Conservation (phyloP, 2,329 filamentous ascomycete genomes). For the Sporothrix brunneoviolacea region DNA sequence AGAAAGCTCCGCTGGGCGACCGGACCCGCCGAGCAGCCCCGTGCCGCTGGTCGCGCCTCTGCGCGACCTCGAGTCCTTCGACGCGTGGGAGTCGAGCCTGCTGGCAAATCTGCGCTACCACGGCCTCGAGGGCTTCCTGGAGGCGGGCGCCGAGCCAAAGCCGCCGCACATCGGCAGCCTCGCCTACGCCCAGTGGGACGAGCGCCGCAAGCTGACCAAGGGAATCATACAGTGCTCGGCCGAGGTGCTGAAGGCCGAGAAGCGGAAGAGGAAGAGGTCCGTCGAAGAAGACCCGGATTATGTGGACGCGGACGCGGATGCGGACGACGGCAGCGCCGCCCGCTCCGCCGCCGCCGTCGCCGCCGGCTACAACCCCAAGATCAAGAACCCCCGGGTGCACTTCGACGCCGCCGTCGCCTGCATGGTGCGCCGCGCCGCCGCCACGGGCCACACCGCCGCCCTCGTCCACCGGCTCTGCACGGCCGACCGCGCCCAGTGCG, state of each 20-base stretch:
- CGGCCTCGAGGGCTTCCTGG: slow-evolving; percentile 11
- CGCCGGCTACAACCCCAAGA: slow-evolving; percentile 1
- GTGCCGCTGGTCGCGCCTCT: slow-evolving; percentile 8
- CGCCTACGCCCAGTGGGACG: slow-evolving; percentile 11
- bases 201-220: slow-evolving; percentile 15
- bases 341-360: neutral
- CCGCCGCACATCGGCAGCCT: slow-evolving; percentile 3
- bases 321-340: neutral
- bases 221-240: slow-evolving; percentile 13
- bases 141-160: neutral
- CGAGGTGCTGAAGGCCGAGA: neutral
- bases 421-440: slow-evolving; percentile 12
- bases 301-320: too few relatives aligned
- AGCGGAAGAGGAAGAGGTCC: neutral
- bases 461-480: slow-evolving; percentile 13
- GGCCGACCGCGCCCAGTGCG: slow-evolving; percentile 10
- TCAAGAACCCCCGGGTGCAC: slow-evolving; percentile 11
- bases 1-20: neutral
- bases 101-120: slow-evolving; percentile 7
- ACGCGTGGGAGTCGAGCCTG: slow-evolving; percentile 12
- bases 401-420: slow-evolving; percentile 11
- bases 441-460: slow-evolving; percentile 6
- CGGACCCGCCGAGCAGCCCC: neutral
- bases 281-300: too few relatives aligned
- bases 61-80: slow-evolving; percentile 8